phyloP scores from a whole-genome alignment of 2,329 filamentous ascomycete species.

The Aspergillus ustus region DNA sequence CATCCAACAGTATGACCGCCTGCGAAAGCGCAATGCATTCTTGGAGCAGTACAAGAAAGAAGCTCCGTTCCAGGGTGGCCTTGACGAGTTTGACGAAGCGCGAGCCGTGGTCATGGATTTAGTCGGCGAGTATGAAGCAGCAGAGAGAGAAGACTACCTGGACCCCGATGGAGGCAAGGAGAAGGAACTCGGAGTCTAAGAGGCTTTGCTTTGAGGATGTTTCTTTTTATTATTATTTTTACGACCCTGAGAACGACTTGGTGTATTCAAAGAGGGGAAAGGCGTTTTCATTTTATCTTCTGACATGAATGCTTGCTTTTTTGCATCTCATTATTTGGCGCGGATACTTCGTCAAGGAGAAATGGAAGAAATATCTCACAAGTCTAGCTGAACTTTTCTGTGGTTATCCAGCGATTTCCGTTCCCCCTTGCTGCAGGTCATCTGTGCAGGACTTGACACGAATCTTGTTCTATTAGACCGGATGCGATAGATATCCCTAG shows the following conservation, averaged over 20 bases:
- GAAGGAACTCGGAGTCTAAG: constrained; percentile 35
- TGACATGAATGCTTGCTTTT: constrained; percentile 3
- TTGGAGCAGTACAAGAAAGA: constrained; percentile 96
- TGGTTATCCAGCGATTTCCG: neutral
- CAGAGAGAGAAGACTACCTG: constrained; percentile 87
- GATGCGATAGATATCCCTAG: neutral
- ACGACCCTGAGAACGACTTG: constrained; percentile 23
- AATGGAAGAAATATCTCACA: constrained; percentile 2
- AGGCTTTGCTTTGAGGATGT: constrained; percentile 17
- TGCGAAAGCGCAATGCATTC: constrained; percentile 96
- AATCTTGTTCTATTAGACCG: neutral
- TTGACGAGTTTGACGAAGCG: constrained; percentile 94
- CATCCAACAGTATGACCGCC: constrained; percentile 85
- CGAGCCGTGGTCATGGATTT: constrained; percentile 88
- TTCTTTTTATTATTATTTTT: constrained; percentile 21
- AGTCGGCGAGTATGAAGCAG: constrained; percentile 93
- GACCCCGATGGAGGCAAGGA: constrained; percentile 68
- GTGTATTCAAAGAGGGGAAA: constrained; percentile 24
- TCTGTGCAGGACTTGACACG: neutral
- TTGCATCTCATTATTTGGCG: constrained; percentile 15
- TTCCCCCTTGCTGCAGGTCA: neutral
- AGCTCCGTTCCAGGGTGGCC: constrained; percentile 85
- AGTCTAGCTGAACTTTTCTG: neutral
- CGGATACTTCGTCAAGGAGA: constrained; percentile 9
- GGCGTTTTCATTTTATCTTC: constrained; percentile 22